Evolutionary conservation across 148 eudicot species (phyloP).

Genomic region (Diospyros kaki): DNA sequence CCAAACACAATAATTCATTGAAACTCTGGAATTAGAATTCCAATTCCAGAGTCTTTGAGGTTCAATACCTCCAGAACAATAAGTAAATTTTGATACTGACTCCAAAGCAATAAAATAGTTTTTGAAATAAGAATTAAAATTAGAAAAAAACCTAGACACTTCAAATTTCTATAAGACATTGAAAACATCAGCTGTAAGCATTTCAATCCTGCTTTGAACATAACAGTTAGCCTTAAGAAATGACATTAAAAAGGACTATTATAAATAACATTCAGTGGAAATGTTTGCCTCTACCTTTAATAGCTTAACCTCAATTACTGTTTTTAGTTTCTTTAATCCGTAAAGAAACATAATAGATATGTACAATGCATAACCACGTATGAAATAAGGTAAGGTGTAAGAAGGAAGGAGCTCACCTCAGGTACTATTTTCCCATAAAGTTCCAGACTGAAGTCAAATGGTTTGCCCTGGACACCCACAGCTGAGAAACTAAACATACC

Average conservation of each 20-base stretch:
- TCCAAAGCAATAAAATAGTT: no score
- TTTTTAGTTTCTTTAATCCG: not conserved
- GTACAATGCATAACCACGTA: not conserved
- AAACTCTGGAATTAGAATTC: no score
- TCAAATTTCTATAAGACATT: not conserved
- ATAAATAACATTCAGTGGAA: not conserved
- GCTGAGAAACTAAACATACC: constrained; percentile 71
- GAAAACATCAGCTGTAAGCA: not conserved
- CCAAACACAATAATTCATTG: no score
- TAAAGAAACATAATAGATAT: not conserved
- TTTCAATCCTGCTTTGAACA: not conserved
- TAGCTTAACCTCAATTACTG: not conserved
- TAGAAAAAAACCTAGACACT: not conserved
- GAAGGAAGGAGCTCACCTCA: constrained; percentile 42
- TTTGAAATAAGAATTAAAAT: no score
- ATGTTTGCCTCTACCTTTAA: not conserved
- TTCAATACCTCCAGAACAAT: no score
- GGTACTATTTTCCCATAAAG: constrained; percentile 61
- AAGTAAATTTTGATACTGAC: no score
- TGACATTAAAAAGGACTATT: not conserved
- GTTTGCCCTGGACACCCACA: constrained; percentile 50
- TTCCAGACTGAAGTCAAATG: constrained; percentile 54
- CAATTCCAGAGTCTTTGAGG: no score
- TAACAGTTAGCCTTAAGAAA: no score
- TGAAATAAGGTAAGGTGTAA: no score